These are phyloP conservation scores for Artemisia annua DNA, from an alignment of 129 eudicot genomes.

Conservation along the genomic window DNA sequence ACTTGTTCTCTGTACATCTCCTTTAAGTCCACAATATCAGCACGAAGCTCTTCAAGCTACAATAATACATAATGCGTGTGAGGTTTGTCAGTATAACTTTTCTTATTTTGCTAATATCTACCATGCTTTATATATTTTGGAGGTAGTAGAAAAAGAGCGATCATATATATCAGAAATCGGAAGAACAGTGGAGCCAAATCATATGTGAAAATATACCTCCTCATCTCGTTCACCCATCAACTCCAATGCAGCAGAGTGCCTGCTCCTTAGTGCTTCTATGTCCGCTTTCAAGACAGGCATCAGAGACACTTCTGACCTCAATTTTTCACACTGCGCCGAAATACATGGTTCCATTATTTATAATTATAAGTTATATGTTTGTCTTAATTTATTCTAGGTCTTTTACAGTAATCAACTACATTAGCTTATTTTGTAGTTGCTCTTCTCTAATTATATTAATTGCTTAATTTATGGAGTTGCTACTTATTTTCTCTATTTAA, in stretches of 20 bases:
- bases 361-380: not conserved
- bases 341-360: not conserved
- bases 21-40: conserved; percentile 72
- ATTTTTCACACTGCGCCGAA: conserved; percentile 73
- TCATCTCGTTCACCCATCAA: conserved; percentile 99
- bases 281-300: conserved; percentile 86
- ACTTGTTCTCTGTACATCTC: conserved; percentile 56
- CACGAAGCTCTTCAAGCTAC: conserved; percentile 96
- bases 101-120: not conserved
- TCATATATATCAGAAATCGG: not conserved
- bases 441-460: too few relatives aligned
- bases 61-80: conserved; percentile 19
- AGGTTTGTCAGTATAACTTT: not conserved
- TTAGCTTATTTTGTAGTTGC: too few relatives aligned
- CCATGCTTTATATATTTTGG: too few relatives aligned
- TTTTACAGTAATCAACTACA: too few relatives aligned
- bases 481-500: too few relatives aligned
- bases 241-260: conserved; percentile 94
- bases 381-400: too few relatives aligned
- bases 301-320: conserved; percentile 70
- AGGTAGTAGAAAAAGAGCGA: not conserved
- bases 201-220: conserved; percentile 52
- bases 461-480: too few relatives aligned
- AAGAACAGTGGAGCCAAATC: conserved; percentile 1
- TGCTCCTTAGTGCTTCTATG: conserved; percentile 80